Base-by-base conservation (phyloP, 441 rosid genomes). In the Pelargonium fulgidum region DNA sequence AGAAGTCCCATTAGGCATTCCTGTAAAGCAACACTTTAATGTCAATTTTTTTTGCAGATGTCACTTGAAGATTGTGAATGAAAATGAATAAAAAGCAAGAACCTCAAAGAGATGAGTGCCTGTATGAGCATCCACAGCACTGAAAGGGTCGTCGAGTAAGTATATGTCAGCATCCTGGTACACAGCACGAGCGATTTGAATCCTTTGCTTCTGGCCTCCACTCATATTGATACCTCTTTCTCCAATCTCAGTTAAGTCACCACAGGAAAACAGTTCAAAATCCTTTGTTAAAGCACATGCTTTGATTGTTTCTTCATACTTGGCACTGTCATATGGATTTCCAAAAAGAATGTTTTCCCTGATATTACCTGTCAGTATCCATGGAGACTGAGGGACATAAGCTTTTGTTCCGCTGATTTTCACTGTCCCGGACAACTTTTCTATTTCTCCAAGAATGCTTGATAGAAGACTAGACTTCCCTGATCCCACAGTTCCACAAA, bases 191-290 rank as follows among this genome's bases (percentile, higher is more conserved):
- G 99, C 97, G 75, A 92, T 87, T 73, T 94, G 99, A 75, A 94
- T 94, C 81, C 99, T 82, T 78, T 94, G 99, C 76, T 94, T 94
- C 79, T 94, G 98, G 73, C 98, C 98, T 16, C 99, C 99, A 70
- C 99, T 94, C 98, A 94, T 87, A 77, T 94, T 94, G 62, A 94
- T 90, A 26, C 99, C 99, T 81, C 99, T 85, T 76, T 94, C 98
- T 50, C 99, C 99, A 70, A 94, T 94, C 86, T 89, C 97, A 11
- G 98, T 94, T 24, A 86, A 68, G 82, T 94, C 99, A 14, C 94
- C 93, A 17, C 81, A 80, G 11, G 89, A 81, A 82, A 94, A 89
- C 44, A 86, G 83, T 82, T 89, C 94, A 66, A 94, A 90, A 80
- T 94, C 99, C 79, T 90, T 94, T 14, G 74, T 33, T 79, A 94